Conservation (phyloP, 2,329 filamentous ascomycete species). For the Fusarium sambucinum region DNA sequence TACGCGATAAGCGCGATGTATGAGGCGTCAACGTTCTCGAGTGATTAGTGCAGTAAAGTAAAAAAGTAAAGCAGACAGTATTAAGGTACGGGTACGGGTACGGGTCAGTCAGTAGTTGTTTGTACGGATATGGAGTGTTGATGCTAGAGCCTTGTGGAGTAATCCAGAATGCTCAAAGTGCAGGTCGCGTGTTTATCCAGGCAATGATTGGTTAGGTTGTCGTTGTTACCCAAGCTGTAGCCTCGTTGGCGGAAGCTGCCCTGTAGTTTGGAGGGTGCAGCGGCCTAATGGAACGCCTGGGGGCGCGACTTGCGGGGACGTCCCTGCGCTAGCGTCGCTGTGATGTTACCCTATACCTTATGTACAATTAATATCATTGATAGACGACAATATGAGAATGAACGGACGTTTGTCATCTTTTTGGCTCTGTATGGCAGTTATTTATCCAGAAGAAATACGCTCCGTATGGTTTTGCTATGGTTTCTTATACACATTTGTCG, state of each 20-base stretch:
- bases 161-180: slow-evolving; percentile 14
- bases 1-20: slow-evolving; percentile 17
- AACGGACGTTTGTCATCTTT: neutral
- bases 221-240: slow-evolving; percentile 11
- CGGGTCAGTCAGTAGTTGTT: slow-evolving; percentile 11
- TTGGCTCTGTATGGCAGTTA: neutral
- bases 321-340: slow-evolving; percentile 1
- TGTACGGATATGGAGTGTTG: slow-evolving; percentile 9
- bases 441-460: neutral
- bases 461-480: neutral
- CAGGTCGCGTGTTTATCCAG: slow-evolving; percentile 33
- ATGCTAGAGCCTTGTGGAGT: slow-evolving; percentile 41
- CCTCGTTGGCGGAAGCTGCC: slow-evolving; percentile 22
- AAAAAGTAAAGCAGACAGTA: slow-evolving; percentile 16
- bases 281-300: neutral
- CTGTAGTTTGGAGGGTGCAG: neutral
- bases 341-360: slow-evolving; percentile 10
- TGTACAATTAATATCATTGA: neutral
- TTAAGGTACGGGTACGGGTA: neutral
- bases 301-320: slow-evolving; percentile 17
- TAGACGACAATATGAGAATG: neutral
- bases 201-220: slow-evolving; percentile 31
- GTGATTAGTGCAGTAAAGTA: slow-evolving; percentile 9
- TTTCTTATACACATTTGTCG: too few species aligned
- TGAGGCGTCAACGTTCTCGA: slow-evolving; percentile 30